Evolutionary conservation across 139 green algal species (phyloP), one percentile per base, ranked within the genome.

Genomic region (Chlamydomonas sphaeroides): DNA sequence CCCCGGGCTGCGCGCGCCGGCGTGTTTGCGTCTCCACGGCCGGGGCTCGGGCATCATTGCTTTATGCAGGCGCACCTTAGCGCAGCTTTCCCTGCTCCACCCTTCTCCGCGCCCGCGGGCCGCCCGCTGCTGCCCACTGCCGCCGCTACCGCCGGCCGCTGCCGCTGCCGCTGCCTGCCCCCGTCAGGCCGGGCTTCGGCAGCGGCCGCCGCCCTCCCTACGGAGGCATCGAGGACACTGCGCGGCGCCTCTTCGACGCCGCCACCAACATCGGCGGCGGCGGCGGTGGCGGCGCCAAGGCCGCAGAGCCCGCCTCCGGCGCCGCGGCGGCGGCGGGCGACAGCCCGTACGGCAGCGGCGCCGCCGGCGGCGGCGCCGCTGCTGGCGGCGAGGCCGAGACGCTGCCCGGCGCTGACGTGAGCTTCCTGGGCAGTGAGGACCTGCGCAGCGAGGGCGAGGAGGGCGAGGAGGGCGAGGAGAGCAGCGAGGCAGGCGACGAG

Each of bases 361-460:
- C 53, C 20, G 49, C 0, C 39, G 20, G 4, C 18, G 32, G 35
- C 26, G 71, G 20, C 28, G 38, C 38, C 38, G 32, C 26, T 56
- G 49, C 21, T 17, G 49, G 49, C 49, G 49, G 49, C 6, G 49
- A 20, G 7, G 49, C 56, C 15, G 51, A 61, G 4, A 25, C 56
- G 2, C 23, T 53, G 36, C 26, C 56, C 11, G 72, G 23, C 3
- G 72, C 56, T 56, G 72, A 79, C 26, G 72, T 79, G 56, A 79
- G 72, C 72, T 79, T 45, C 36, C 57, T 79, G 53, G 72, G 39
- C 72, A 79, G 72, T 30, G 72, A 79, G 15, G 72, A 79, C 36
- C 72, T 79, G 36, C 23, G 36, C 6, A 79, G 72, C 38, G 72
- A 78, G 5, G 63, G 17, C 2, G 57, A 71, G 59, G 74, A 80